Evolutionary conservation across 768 basidiomycete species (phyloP).

Genomic region (Boletus reticulatus): DNA sequence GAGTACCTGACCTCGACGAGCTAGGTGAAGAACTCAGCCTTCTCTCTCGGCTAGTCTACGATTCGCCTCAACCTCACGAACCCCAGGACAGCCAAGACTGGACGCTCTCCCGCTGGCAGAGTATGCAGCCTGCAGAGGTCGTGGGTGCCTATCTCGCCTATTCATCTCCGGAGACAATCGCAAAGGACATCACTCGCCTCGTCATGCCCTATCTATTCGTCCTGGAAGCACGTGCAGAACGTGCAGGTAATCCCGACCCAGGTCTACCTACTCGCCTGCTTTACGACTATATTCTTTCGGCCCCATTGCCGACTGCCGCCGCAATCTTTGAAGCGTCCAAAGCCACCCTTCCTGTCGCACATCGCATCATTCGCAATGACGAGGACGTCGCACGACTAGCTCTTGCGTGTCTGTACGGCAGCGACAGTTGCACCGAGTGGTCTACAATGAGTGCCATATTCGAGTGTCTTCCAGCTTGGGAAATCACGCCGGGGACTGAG

Average conservation of each 20-base stretch:
- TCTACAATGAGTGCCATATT: slow-evolving; percentile 87
- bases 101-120: slow-evolving; percentile 72
- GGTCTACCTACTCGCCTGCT: slow-evolving; percentile 61
- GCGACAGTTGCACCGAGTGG: slow-evolving; percentile 69
- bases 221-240: slow-evolving; percentile 84
- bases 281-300: slow-evolving; percentile 67
- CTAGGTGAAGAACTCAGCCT: slow-evolving; percentile 91
- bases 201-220: slow-evolving; percentile 94
- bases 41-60: slow-evolving; percentile 84
- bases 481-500: slow-evolving; percentile 51
- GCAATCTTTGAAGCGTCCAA: slow-evolving; percentile 90
- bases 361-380: slow-evolving; percentile 77
- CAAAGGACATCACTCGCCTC: slow-evolving; percentile 66
- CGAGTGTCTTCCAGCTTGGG: slow-evolving; percentile 95
- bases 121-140: slow-evolving; percentile 61
- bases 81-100: slow-evolving; percentile 57
- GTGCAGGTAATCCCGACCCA: slow-evolving; percentile 69
- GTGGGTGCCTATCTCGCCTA: slow-evolving; percentile 73
- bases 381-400: slow-evolving; percentile 84
- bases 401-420: slow-evolving; percentile 87
- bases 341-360: slow-evolving; percentile 69
- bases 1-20: slow-evolving; percentile 74
- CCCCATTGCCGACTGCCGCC: slow-evolving; percentile 65
- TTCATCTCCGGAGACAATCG: slow-evolving; percentile 65
- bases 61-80: slow-evolving; percentile 49